These are phyloP conservation scores for Pichia insulana DNA, from an alignment of 805 yeast genomes.

Conservation along the genomic window DNA sequence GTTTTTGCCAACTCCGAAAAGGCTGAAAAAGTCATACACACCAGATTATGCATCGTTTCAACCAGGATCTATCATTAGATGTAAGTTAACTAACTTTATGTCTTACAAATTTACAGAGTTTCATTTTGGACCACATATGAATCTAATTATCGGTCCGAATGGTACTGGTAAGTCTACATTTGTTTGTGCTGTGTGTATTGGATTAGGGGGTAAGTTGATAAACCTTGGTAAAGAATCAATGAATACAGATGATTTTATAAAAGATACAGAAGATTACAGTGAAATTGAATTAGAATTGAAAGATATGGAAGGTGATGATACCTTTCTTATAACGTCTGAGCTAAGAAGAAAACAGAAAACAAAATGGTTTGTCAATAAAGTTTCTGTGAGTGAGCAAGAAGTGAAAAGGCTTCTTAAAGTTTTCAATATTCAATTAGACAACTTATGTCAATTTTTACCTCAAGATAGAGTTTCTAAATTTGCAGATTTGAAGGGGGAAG, in stretches of 20 bases:
- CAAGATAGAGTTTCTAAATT: conserved; percentile 93
- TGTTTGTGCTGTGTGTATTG: conserved; percentile 86
- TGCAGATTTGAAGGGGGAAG: conserved; percentile 71
- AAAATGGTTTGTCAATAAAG: conserved; percentile 43
- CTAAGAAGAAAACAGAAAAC: conserved; percentile 38
- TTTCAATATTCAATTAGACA: conserved; percentile 78
- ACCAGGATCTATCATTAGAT: conserved; percentile 41
- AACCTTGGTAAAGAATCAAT: conserved; percentile 60
- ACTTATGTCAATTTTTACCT: conserved; percentile 88
- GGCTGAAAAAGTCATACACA: conserved; percentile 10
- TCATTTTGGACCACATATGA: conserved; percentile 70
- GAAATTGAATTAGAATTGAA: conserved; percentile 44
- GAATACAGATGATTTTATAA: conserved; percentile 59
- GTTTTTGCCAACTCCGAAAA: conserved; percentile 13
- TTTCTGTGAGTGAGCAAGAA: conserved; percentile 31
- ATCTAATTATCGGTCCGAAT: conserved; percentile 92
- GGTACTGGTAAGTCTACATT: conserved; percentile 94
- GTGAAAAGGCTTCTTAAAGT: conserved; percentile 38
- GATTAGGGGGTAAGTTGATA: conserved; percentile 72
- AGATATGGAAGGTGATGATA: conserved; percentile 23
- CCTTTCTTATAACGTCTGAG: conserved; percentile 36
- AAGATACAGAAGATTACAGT: conserved; percentile 46
- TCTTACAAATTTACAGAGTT: conserved; percentile 66
- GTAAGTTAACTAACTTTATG: conserved; percentile 53
- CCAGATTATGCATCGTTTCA: conserved; percentile 26